Evolutionary conservation across 108 stramenopile species (phyloP).

Genomic region (Cyclostephanos invisitatus): DNA sequence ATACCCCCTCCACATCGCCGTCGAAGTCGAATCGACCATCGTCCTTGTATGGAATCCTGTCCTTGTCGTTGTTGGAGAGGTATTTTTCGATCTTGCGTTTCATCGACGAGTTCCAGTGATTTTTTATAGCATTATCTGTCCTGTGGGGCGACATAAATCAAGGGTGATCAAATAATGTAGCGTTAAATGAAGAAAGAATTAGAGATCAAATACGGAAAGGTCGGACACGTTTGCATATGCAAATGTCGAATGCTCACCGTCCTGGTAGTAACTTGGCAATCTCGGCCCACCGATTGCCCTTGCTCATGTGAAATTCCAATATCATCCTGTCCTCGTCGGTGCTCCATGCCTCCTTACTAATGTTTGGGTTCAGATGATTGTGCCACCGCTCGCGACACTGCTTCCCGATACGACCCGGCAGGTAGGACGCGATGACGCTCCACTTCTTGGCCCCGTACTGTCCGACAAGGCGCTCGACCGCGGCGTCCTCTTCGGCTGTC

Average conservation of each 20-base stretch:
- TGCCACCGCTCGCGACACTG: conserved; percentile 99
- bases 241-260: conserved; percentile 28
- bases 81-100: conserved; percentile 87
- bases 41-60: conserved; percentile 45
- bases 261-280: conserved; percentile 88
- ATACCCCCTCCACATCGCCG: conserved; percentile 83
- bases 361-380: conserved; percentile 96
- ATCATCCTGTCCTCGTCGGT: conserved; percentile 89
- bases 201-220: background rate
- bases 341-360: conserved; percentile 88
- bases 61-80: conserved; percentile 54
- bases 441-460: conserved; percentile 50
- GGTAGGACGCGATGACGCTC: conserved; percentile 59
- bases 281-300: conserved; percentile 95
- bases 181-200: background rate
- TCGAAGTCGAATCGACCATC: conserved; percentile 88
- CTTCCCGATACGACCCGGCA: conserved; percentile 93
- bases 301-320: conserved; percentile 65
- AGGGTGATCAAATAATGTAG: conserved; percentile 22
- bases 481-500: conserved; percentile 71
- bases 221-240: background rate
- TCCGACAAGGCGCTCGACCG: conserved; percentile 46
- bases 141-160: conserved; percentile 16
- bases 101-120: conserved; percentile 96
- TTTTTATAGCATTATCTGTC: conserved; percentile 98